These are phyloP conservation scores for Geotrichum fermentans DNA, from an alignment of 1,139 yeast species.

Conservation along the genomic window DNA sequence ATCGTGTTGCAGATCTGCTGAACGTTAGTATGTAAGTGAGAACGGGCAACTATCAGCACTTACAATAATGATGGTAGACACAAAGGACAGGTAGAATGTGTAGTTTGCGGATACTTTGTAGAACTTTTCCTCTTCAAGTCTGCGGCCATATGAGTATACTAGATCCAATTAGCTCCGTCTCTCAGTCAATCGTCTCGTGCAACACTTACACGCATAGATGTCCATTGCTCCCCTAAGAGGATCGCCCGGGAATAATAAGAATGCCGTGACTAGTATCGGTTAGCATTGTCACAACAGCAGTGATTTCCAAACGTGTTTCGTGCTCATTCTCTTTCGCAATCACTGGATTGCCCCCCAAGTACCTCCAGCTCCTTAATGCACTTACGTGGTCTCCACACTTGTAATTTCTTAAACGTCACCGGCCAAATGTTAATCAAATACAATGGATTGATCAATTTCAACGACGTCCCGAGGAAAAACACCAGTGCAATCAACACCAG, in stretches of 20 bases:
- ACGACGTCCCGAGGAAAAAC: constrained; percentile 26
- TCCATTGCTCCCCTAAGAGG: constrained; percentile 32
- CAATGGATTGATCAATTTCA: constrained; percentile 23
- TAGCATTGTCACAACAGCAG: neutral
- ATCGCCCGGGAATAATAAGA: constrained; percentile 30
- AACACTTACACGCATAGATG: constrained; percentile 31
- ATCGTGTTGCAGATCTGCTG: constrained; percentile 22
- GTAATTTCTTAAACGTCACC: constrained; percentile 25
- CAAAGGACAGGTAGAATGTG: constrained; percentile 33
- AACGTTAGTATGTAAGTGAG: constrained; percentile 11
- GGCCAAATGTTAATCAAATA: constrained; percentile 33
- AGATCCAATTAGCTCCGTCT: constrained; percentile 1
- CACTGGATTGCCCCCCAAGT: too few relatives aligned
- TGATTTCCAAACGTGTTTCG: too few relatives aligned
- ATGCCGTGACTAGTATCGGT: constrained; percentile 31
- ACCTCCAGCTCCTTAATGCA: too few relatives aligned
- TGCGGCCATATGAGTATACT: constrained; percentile 35
- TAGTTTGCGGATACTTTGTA: constrained; percentile 31
- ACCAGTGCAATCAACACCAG: constrained; percentile 27
- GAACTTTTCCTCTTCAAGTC: constrained; percentile 35
- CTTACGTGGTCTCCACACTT: constrained; percentile 37
- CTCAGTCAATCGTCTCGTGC: constrained; percentile 1
- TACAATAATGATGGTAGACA: constrained; percentile 33
- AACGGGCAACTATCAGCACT: too few relatives aligned
- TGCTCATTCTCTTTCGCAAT: too few relatives aligned